phyloP scores from a whole-genome alignment of 192 early-diverging fungal species.

The Podila minutissima region DNA sequence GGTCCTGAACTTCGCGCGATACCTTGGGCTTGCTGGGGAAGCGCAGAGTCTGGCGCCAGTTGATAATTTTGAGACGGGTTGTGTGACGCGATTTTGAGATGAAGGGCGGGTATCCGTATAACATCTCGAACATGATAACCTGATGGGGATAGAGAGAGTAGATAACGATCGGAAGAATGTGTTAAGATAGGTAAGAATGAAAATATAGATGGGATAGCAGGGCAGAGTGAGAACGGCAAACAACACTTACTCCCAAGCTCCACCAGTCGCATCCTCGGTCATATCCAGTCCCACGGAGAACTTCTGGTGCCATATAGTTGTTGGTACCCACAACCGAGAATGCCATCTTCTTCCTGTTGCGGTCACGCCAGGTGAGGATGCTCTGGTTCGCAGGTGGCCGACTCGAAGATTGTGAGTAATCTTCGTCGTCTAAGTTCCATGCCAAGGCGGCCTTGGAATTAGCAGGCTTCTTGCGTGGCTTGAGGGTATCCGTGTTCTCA shows the following conservation, averaged over 20 bases:
- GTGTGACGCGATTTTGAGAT: constrained; percentile 64
- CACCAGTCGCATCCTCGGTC: constrained; percentile 75
- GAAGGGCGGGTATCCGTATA: constrained; percentile 79
- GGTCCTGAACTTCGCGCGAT: constrained; percentile 64
- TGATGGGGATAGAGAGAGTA: constrained; percentile 2
- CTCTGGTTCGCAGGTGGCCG: constrained; percentile 57
- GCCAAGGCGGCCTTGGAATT: constrained; percentile 33
- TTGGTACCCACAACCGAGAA: constrained; percentile 90
- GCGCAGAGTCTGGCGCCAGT: constrained; percentile 67
- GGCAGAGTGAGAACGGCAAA: neutral
- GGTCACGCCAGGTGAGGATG: constrained; percentile 64
- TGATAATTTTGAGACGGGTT: constrained; percentile 75
- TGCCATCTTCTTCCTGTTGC: constrained; percentile 62
- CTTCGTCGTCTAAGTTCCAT: constrained; percentile 59
- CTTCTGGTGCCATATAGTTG: constrained; percentile 96
- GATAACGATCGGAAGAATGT: neutral
- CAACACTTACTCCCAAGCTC: constrained; percentile 70
- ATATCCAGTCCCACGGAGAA: constrained; percentile 65
- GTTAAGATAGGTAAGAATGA: no score
- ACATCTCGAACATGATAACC: constrained; percentile 78
- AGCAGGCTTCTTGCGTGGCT: constrained; percentile 40
- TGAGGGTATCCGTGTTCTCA: constrained; percentile 54
- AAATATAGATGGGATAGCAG: neutral
- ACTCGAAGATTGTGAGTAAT: constrained; percentile 41
- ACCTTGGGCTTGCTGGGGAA: constrained; percentile 67